Evolutionary conservation across 371 early-diverging fungal genomes (phyloP), one percentile per base, ranked within the genome.

Genomic region (Mortierella sp.): DNA sequence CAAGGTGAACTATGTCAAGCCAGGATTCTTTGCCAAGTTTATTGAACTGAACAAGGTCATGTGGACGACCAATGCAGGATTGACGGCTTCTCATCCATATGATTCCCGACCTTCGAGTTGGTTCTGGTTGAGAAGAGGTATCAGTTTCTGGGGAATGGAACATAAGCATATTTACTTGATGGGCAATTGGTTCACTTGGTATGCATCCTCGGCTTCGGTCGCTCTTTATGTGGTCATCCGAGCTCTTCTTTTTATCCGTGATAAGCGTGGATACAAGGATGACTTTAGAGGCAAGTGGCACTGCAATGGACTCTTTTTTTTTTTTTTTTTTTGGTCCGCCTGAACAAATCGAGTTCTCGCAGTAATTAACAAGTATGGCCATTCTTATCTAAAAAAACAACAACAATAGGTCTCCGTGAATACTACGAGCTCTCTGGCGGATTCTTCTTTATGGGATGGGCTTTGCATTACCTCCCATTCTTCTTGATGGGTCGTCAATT

Each of bases 131-230:
- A 70, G 84, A 9, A 91, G 95, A 44, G 97, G 97, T n/a, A 92
- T 97, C 23, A 93, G 93, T 18, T 97, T 95, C 86, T 97, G 97
- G 97, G 84, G 89, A 62, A 82, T 79, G 46, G 82, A 75, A 1
- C 83, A 84, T 26, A 82, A 83, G 59, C 96, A 96, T 64, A 95
- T 99, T 63, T 99, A 99, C 80, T 84, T 99, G 85, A 86, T 99
- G 53, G 98, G 97, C 23, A 98, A 99, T 84, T 91, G 98, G 9
- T 69, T 95, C 61, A 89, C 92, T 1, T 99, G 98, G 96, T 97
- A 93, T 88, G 51, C 90, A 7, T 82, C 84, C 59, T 62, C 89
- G 56, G 67, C 83, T 43, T 72, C 85, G 64, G 57, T 87, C 25
- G 82, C 89, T 50, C 85, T 89, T 19, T 85, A 84, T 57, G 89